These are phyloP conservation scores for Podospora bellae-mahoneyi DNA, from an alignment of 495 filamentous ascomycete genomes.

Conservation along the genomic window DNA sequence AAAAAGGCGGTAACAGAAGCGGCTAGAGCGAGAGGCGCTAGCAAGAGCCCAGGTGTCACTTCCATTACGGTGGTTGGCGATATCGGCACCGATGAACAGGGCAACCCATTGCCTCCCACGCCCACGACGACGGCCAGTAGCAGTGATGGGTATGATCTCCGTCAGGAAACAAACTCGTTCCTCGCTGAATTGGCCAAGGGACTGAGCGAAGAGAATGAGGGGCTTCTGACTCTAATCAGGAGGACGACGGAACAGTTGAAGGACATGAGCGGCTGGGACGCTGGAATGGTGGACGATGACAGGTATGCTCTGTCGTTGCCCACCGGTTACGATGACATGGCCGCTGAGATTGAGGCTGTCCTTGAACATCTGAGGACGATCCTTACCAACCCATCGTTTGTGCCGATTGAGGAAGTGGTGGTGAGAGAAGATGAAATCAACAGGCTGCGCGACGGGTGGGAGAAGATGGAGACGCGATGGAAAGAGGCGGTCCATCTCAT, in stretches of 20 bases:
- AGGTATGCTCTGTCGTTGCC: constrained; percentile 41
- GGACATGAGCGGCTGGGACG: constrained; percentile 71
- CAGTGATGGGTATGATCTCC: constrained; percentile 57
- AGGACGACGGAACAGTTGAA: constrained; percentile 67
- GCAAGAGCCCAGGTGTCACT: constrained; percentile 48
- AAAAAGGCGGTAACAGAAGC: constrained; percentile 70
- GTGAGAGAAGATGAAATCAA: constrained; percentile 86
- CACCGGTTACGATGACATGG: constrained; percentile 68
- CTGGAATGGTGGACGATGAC: not conserved
- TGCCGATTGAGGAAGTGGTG: constrained; percentile 90
- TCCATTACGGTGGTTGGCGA: constrained; percentile 54
- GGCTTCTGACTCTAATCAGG: constrained; percentile 67
- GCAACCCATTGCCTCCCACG: constrained; percentile 47
- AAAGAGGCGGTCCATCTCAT: constrained; percentile 84
- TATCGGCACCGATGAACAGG: constrained; percentile 34
- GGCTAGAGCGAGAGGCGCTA: constrained; percentile 44
- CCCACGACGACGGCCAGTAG: constrained; percentile 45
- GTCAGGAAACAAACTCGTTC: constrained; percentile 87
- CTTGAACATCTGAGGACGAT: constrained; percentile 76
- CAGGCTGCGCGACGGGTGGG: constrained; percentile 76
- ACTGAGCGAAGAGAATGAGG: constrained; percentile 92
- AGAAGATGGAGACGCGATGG: constrained; percentile 88
- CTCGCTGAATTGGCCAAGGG: constrained; percentile 82
- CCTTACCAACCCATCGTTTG: constrained; percentile 92
- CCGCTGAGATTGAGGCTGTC: constrained; percentile 65